Evolutionary conservation across 345 rosid species (phyloP).

Genomic region (Schrenkiella parvula): DNA sequence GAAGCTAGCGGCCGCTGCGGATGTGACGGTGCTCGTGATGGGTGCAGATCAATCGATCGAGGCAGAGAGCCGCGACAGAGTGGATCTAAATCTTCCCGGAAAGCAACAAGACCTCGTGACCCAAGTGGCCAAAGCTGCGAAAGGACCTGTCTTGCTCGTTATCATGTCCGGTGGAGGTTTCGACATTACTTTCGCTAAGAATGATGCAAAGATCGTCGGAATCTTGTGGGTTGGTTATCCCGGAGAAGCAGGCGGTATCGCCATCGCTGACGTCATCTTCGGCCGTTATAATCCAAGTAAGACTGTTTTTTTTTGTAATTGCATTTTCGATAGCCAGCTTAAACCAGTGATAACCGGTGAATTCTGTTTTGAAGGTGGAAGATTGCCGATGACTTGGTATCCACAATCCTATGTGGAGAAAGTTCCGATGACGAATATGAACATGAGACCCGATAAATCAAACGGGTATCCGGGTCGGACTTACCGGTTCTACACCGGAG

Average conservation of each 20-base stretch:
- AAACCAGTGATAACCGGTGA: conserved; percentile 8
- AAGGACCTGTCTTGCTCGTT: conserved; percentile 85
- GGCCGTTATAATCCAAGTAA: conserved; percentile 85
- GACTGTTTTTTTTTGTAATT: neutral
- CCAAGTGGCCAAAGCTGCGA: conserved; percentile 61
- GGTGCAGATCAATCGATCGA: conserved; percentile 82
- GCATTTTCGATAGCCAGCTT: neutral
- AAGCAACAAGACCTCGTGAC: conserved; percentile 60
- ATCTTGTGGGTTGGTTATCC: conserved; percentile 96
- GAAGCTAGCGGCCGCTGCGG: conserved; percentile 53
- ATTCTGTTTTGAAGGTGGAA: conserved; percentile 55
- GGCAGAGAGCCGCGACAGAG: conserved; percentile 64
- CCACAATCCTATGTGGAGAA: conserved; percentile 66
- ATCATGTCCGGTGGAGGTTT: conserved; percentile 96
- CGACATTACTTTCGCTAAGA: conserved; percentile 71
- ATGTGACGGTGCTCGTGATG: conserved; percentile 71
- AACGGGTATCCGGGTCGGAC: conserved; percentile 86
- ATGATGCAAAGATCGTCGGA: conserved; percentile 51
- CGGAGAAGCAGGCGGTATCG: conserved; percentile 93
- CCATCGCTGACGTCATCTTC: conserved; percentile 77
- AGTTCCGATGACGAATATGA: conserved; percentile 93
- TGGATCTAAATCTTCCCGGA: conserved; percentile 68
- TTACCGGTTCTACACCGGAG: conserved; percentile 87
- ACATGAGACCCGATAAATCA: conserved; percentile 75
- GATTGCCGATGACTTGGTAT: conserved; percentile 97